Base-by-base conservation (phyloP, 148 eudicot species). In the Rheum nobile region DNA sequence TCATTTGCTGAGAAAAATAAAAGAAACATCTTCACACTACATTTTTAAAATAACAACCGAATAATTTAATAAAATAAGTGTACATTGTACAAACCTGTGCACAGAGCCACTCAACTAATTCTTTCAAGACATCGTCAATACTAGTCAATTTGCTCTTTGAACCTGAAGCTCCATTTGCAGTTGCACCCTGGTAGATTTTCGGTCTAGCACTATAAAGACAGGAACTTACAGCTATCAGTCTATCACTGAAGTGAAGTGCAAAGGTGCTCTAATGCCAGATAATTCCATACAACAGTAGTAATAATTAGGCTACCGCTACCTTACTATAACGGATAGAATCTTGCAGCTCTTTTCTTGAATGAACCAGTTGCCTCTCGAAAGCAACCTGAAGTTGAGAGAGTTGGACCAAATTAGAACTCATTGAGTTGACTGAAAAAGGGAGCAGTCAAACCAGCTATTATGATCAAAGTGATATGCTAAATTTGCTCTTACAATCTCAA, bases 341-440 rank as follows among this genome's bases (percentile, higher is more conserved):
- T 90, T 95, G 72, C 93, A 91, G 83, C 98, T 86, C 88, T 91
- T 91, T 84, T 91, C 97, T 85, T 95, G 98, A 77, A 91, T 87
- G 86, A 91, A 95, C 98, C 97, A 95, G 79, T 86, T 90, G 73
- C 93, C 97, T 80, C 85, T 91, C 91, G 90, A 90, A 22, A 95
- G 92, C 89, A 90, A 83, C 80, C 98, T 95, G 87, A 71, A 83
- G 78, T 37, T 72, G 57, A 68, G 42, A 39, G 22, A 34, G 16
- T 35, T 39, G 21, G 19, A 32, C 19, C n/a, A 72, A 31, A n/a
- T 77, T 19, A 79, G 48, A 8, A 48, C 67, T 59, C 32, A 47
- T 42, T 26, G 13, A 74, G 35, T 80, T 42, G 71, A 75, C 31
- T 29, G 69, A 28, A 76, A 14, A 38, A 9, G 41, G 10, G 6